Base-by-base conservation (phyloP, 371 early-diverging fungal genomes). In the Apophysomyces elegans region DNA sequence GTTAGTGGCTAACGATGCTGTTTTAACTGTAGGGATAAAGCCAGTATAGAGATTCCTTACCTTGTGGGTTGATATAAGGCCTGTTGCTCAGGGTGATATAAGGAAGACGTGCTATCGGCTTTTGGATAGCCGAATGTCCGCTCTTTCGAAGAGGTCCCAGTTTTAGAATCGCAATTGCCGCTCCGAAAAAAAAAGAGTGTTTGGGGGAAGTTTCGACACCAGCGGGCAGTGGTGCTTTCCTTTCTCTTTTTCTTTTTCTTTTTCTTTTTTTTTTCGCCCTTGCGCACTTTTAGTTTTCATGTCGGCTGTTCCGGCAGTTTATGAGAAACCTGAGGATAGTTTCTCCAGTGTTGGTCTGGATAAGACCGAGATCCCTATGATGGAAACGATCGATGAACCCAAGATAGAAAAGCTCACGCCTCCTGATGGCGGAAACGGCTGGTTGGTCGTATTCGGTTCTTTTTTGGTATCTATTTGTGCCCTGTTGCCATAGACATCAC, bases 401-500 rank as follows among this genome's bases (percentile, higher is more conserved):
- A 63, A 70, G 21, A 21, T 18, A 50, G 54, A 50, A 50, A 16
- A 8, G 21, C 54, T 50, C 7, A 18, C 54, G 26, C 73, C 73
- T 21, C 73, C 73, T 3, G 69, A 73, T 65, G 82, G 79, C 36
- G 75, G 75, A 37, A 68, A 71, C 14, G 82, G 79, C 32, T 77
- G 79, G 71, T 68, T 77, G 6, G 75, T 78, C 14, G 77, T 81
- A 38, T 68, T 79, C 63, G 82, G 82, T 9, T 72, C 77, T 16
- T 78, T 79, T 64, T 72, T 75, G 72, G 82, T 79, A 73, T 66
- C 12, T n/a, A 39, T 21, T 35, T 46, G n/a, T 38, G 7, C 18
- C 1, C 18, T 59, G 11, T 41, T 56, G 44, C 32, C 32, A 26
- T 57, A 14, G 44, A 36, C n/a, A 32, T 36, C 39, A 26, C 32